Conservation (phyloP, 495 filamentous ascomycete species). For the Thozetella sp. region DNA sequence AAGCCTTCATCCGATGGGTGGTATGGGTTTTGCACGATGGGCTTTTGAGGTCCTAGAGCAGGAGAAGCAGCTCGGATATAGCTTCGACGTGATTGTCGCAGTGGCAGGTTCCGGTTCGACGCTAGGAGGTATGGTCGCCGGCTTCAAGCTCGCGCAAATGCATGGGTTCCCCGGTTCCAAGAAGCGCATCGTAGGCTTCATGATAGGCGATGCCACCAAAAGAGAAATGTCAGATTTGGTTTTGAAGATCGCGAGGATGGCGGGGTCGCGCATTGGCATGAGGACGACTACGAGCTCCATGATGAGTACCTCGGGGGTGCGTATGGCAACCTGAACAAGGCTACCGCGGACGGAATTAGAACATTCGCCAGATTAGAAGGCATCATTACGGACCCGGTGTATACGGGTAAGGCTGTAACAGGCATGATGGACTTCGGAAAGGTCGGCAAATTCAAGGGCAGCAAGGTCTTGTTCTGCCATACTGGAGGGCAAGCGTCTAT, state of each 20-base stretch:
- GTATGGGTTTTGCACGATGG: conserved; percentile 38
- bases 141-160: conserved; percentile 26
- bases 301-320: background rate
- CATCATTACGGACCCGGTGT: background rate
- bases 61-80: conserved; percentile 20
- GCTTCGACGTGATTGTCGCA: conserved; percentile 40
- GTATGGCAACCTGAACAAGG: background rate
- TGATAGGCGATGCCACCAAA: background rate
- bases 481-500: background rate
- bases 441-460: background rate
- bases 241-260: background rate
- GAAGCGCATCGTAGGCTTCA: background rate
- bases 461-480: background rate
- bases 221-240: background rate
- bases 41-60: conserved; percentile 40
- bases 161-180: background rate
- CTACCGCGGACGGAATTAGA: background rate
- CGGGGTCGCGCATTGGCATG: background rate
- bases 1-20: conserved; percentile 40
- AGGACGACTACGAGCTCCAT: background rate
- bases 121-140: conserved; percentile 36
- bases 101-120: conserved; percentile 43
- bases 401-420: background rate
- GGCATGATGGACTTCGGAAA: background rate
- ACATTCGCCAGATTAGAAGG: background rate